Conservation (phyloP, 495 filamentous ascomycete genomes). For the Penicillium desertorum region DNA sequence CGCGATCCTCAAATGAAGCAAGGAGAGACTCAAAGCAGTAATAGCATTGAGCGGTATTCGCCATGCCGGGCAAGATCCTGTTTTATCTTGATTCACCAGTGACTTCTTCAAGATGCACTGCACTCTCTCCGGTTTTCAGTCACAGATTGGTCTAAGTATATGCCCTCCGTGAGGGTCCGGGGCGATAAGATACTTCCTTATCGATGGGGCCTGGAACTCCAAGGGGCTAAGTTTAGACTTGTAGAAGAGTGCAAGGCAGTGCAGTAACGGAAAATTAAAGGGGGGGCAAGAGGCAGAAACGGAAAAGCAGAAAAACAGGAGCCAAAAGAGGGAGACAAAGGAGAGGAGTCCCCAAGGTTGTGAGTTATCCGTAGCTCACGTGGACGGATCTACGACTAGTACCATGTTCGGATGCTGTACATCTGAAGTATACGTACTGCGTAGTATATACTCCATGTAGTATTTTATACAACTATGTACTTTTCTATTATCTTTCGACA, state of each 20-base stretch:
- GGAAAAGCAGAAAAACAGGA: not conserved
- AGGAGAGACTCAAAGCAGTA: constrained; percentile 86
- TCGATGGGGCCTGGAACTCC: constrained; percentile 4
- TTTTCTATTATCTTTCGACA: not conserved
- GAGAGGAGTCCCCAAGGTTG: not conserved
- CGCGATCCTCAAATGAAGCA: constrained; percentile 61
- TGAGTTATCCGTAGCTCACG: not conserved
- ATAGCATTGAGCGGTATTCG: constrained; percentile 76
- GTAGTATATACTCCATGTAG: no score
- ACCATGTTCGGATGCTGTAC: no score
- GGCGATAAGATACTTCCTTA: constrained; percentile 23
- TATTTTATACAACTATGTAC: no score
- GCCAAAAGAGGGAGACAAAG: not conserved
- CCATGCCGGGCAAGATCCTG: constrained; percentile 58
- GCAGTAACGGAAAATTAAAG: not conserved
- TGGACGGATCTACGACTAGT: no score
- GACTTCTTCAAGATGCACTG: constrained; percentile 1
- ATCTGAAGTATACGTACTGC: no score
- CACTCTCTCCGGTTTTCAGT: constrained; percentile 12
- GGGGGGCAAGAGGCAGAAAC: no score
- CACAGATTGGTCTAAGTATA: constrained; percentile 2
- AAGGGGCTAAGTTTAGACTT: not conserved
- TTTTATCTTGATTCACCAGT: not conserved
- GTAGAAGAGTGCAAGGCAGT: not conserved
- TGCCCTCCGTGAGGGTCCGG: constrained; percentile 13